Conservation (phyloP, 192 early-diverging fungal species). For the Allomyces javanicus region DNA sequence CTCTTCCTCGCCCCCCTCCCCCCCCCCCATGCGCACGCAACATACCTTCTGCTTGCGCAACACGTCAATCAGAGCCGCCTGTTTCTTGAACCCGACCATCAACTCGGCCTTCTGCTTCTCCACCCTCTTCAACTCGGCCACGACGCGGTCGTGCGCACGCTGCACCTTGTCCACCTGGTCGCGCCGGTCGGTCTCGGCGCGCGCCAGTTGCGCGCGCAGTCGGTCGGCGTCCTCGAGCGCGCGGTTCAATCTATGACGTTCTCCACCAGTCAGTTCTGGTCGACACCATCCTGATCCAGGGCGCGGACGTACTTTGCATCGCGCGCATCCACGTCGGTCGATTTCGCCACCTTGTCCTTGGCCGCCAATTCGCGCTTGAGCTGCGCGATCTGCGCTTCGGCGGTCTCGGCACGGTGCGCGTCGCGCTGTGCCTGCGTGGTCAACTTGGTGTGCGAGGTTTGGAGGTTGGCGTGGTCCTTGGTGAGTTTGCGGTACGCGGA, state of each 20-base stretch:
- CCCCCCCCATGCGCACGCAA: background rate
- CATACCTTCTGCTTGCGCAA: constrained; percentile 31
- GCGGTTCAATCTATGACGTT: constrained; percentile 30
- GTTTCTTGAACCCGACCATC: constrained; percentile 28
- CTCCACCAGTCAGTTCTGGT: too few relatives aligned
- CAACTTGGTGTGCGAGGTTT: too few relatives aligned
- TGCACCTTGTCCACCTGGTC: constrained; percentile 16
- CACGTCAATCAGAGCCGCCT: constrained; percentile 25
- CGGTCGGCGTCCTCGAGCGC: constrained; percentile 28
- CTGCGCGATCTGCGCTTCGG: too few relatives aligned
- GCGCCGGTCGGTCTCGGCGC: constrained; percentile 8
- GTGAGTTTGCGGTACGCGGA: too few relatives aligned
- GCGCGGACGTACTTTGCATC: too few relatives aligned
- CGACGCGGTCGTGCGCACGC: constrained; percentile 12
- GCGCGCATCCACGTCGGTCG: too few relatives aligned
- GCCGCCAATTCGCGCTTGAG: too few relatives aligned
- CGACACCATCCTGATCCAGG: too few relatives aligned
- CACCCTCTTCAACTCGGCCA: constrained; percentile 22
- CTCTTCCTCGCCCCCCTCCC: background rate
- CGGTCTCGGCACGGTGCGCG: too few relatives aligned
- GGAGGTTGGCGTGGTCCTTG: too few relatives aligned
- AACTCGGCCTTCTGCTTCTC: constrained; percentile 28
- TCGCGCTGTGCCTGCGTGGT: too few relatives aligned
- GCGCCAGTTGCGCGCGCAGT: constrained; percentile 10
- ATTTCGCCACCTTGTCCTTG: too few relatives aligned